Evolutionary conservation across 345 rosid species (phyloP).

Genomic region (Dipteronia sinensis): DNA sequence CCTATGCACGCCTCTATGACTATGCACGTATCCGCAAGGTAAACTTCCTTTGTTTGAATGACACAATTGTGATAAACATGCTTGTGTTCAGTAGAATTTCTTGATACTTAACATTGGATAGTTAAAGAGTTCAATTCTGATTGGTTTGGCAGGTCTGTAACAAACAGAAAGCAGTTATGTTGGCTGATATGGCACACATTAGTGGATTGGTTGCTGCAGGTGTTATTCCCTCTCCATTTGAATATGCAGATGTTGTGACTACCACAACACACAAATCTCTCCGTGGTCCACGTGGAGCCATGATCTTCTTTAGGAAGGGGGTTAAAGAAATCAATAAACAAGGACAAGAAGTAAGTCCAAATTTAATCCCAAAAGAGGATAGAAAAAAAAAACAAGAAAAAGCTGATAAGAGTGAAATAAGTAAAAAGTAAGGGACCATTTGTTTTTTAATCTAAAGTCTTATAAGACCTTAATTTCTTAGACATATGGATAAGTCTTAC

Average conservation of each 20-base stretch:
- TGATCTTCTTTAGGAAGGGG: slow-evolving; percentile 97
- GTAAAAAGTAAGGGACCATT: too few relatives aligned
- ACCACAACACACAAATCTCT: slow-evolving; percentile 98
- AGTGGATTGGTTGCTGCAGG: slow-evolving; percentile 97
- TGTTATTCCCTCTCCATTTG: slow-evolving; percentile 94
- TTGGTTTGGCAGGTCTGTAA: slow-evolving; percentile 74
- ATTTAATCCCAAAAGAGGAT: slow-evolving; percentile 7
- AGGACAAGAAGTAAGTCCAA: slow-evolving; percentile 76
- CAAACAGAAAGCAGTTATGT: slow-evolving; percentile 84
- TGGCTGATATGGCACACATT: slow-evolving; percentile 98
- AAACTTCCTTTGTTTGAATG: slow-evolving; percentile 23
- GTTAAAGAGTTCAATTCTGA: slow-evolving; percentile 16
- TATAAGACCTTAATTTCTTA: too few relatives aligned
- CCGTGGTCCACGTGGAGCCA: slow-evolving; percentile 98
- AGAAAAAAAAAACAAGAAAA: slow-evolving; percentile 9
- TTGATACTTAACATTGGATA: background rate
- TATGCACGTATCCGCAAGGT: slow-evolving; percentile 95
- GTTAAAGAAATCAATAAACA: slow-evolving; percentile 81
- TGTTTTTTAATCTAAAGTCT: too few relatives aligned
- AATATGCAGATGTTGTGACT: slow-evolving; percentile 92
- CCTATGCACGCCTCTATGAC: slow-evolving; percentile 93
- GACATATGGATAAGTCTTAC: too few relatives aligned
- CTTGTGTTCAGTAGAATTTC: background rate
- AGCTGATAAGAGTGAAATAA: background rate
- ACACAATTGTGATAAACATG: background rate